phyloP scores from a whole-genome alignment of 164 flowering plant genomes.

The Liriodendron chinense region DNA sequence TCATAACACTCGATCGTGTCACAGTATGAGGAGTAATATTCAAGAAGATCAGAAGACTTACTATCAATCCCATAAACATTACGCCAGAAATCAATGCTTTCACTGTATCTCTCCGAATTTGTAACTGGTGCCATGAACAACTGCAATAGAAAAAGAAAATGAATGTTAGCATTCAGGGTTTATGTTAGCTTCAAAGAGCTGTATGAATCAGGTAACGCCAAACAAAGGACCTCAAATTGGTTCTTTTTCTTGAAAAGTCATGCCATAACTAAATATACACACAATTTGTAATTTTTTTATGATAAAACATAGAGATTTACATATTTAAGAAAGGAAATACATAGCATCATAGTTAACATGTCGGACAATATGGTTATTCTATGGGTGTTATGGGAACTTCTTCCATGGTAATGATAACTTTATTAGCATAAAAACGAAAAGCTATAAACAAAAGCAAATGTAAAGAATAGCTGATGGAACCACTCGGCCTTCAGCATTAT shows the following conservation, averaged over 20 bases:
- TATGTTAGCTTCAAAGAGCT: neutral
- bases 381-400: too few relatives aligned
- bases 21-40: neutral
- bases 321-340: neutral
- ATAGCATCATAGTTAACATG: too few relatives aligned
- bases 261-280: too few relatives aligned
- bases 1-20: neutral
- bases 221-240: too few relatives aligned
- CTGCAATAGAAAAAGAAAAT: conserved; percentile 38
- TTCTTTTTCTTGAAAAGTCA: too few relatives aligned
- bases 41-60: conserved; percentile 32
- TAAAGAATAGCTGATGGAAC: too few relatives aligned
- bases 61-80: conserved; percentile 97
- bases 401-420: too few relatives aligned
- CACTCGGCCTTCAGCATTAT: too few relatives aligned
- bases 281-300: too few relatives aligned
- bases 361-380: too few relatives aligned
- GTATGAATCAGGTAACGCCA: neutral
- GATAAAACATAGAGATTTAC: neutral
- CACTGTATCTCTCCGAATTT: conserved; percentile 83
- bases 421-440: too few relatives aligned
- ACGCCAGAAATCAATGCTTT: conserved; percentile 95
- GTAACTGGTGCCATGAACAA: conserved; percentile 95
- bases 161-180: neutral
- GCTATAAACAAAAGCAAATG: too few relatives aligned